Conservation (phyloP, 345 rosid genomes). For the Angophora floribunda region DNA sequence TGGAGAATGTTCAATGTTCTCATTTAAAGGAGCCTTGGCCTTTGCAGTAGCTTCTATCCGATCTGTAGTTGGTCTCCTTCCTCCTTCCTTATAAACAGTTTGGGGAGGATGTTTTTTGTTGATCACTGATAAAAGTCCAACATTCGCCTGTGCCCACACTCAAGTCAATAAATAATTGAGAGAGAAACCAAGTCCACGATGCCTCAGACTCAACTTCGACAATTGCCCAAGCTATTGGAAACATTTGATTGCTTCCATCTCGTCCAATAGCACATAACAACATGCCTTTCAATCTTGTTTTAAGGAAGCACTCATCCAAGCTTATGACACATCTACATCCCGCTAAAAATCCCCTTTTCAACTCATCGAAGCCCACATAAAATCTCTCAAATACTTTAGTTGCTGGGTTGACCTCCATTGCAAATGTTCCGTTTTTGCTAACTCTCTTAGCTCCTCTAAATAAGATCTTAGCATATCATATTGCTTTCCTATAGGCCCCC, state of each 20-base stretch:
- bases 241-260: too few relatives aligned
- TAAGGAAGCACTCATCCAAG: not conserved
- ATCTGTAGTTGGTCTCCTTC: too few relatives aligned
- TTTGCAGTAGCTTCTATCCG: too few relatives aligned
- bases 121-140: not conserved
- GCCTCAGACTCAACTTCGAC: not conserved
- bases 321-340: too few relatives aligned
- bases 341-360: accelerated
- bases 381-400: not conserved
- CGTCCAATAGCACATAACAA: not conserved
- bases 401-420: not conserved
- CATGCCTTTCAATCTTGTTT: not conserved
- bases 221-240: not conserved
- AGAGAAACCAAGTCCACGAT: not conserved
- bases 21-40: too few relatives aligned
- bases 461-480: too few relatives aligned
- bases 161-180: not conserved
- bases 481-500: not conserved
- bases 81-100: too few relatives aligned
- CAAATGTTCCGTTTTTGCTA: not conserved
- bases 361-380: not conserved
- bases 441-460: not conserved
- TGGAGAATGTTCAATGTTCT: too few relatives aligned
- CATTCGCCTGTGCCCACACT: not conserved
- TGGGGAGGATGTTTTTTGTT: too few relatives aligned